Evolutionary conservation across 129 eudicot genomes (phyloP).

Genomic region (Escallonia herrerae): DNA sequence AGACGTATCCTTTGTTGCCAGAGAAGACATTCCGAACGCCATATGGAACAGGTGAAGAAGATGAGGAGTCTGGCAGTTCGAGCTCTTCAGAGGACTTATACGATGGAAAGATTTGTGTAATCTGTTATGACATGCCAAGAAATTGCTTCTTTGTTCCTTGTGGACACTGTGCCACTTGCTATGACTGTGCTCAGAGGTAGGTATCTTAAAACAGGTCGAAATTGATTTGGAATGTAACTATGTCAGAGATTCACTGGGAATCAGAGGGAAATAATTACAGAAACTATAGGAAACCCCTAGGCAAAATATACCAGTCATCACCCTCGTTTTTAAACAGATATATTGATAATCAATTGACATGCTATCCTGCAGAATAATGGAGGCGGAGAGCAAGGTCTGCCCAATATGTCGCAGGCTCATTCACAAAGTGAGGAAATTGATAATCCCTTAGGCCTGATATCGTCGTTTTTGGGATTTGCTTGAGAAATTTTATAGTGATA

Average conservation of each 20-base stretch:
- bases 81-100: constrained; percentile 18
- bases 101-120: constrained; percentile 17
- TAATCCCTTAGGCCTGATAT: neutral
- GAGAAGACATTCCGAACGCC: constrained; percentile 6
- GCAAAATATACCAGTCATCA: too few species aligned
- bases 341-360: neutral
- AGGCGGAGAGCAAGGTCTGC: constrained; percentile 27
- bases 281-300: too few species aligned
- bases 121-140: constrained; percentile 14
- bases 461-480: neutral
- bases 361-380: constrained; percentile 25
- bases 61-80: constrained; percentile 2
- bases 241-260: too few species aligned
- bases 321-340: neutral
- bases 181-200: constrained; percentile 19
- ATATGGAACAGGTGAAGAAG: constrained; percentile 13
- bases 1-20: constrained; percentile 13
- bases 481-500: constrained; percentile 2
- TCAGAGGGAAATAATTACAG: too few species aligned
- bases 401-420: constrained; percentile 40
- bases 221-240: neutral
- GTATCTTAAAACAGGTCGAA: neutral
- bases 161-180: constrained; percentile 26
- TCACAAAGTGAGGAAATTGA: constrained; percentile 20
- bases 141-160: constrained; percentile 30